Base-by-base conservation (phyloP, 768 basidiomycete species). In the Psilocybe tampanensis region DNA sequence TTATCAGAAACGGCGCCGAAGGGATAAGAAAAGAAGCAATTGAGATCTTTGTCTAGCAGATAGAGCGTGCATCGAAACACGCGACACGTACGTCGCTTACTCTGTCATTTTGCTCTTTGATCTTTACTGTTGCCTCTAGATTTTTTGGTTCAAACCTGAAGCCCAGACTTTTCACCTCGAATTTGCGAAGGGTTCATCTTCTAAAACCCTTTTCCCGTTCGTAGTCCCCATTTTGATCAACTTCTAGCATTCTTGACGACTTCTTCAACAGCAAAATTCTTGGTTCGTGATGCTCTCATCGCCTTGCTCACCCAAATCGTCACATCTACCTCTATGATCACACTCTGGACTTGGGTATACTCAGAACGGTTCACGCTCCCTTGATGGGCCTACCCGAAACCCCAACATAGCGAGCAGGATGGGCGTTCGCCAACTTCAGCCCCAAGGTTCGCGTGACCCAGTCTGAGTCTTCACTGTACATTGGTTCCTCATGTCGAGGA, bases 261-360 rank as follows among this genome's bases (percentile, higher is more conserved):
- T 29, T 42, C 15, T 45, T 19, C 11, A 8, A 29, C 21, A 55
- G 52, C 19, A 1, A 53, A 32, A 24, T 24, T 21, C 2, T 21
- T 55, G 21, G 22, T 41, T 23, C 3, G 32, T 18, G 45, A 23
- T 15, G 44, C 21, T 5, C 24, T 54, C 12, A 15, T 36, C 1
- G 11, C 24, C 5, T n/a, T 59, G 15, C 47, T 59, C 8, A 44
- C 36, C 11, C 45, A 54, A 26, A 54, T 59, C 17, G 26, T 49
- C 24, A 33, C 24, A 7, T 54, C 52, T 2, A 8, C 47, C 7
- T 54, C 45, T 23, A 34, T 59, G 41, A 54, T 44, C n/a, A 32
- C 58, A 18, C n/a, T n/a, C n/a, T n/a, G n/a, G 52, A 54, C 23
- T 36, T 44, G 22, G 47, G 41, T 2, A 24, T 59, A 8, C 47